Evolutionary conservation across 1,284 basidiomycete species (phyloP).

Genomic region (Neonothopanus nambi): DNA sequence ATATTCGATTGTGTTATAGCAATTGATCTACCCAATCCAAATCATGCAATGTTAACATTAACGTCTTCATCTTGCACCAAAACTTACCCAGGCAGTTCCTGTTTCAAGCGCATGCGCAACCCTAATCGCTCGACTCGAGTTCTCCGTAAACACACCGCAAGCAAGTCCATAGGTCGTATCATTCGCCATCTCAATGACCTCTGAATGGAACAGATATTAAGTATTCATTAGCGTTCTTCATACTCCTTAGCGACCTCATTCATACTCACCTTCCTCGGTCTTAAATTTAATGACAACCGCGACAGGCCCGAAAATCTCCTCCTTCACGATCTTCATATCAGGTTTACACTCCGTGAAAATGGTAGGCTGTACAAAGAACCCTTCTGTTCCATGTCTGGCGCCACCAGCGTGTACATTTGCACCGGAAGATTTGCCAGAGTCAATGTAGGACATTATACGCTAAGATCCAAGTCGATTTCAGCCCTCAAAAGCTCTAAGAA

Average conservation of each 20-base stretch:
- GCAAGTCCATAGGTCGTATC: slow-evolving; percentile 83
- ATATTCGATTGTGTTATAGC: not conserved
- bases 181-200: slow-evolving; percentile 77
- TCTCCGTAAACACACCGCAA: slow-evolving; percentile 73
- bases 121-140: slow-evolving; percentile 65
- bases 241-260: not conserved
- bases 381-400: slow-evolving; percentile 67
- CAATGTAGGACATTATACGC: slow-evolving; percentile 85
- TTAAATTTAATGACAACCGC: slow-evolving; percentile 74
- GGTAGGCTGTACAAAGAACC: slow-evolving; percentile 77
- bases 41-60: too few species aligned
- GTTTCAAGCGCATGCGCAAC: slow-evolving; percentile 71
- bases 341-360: slow-evolving; percentile 79
- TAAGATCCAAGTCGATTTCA: slow-evolving; percentile 25
- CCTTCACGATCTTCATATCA: slow-evolving; percentile 82
- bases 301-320: slow-evolving; percentile 92
- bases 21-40: too few species aligned
- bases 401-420: slow-evolving; percentile 83
- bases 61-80: too few species aligned
- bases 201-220: slow-evolving; percentile 27
- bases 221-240: too few species aligned
- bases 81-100: slow-evolving; percentile 63
- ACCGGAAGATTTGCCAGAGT: slow-evolving; percentile 81
- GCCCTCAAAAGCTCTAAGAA: not conserved
- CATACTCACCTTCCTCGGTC: slow-evolving; percentile 47